Conservation (phyloP, 176 grass and related monocot species). For the Oropetium thomaeum region DNA sequence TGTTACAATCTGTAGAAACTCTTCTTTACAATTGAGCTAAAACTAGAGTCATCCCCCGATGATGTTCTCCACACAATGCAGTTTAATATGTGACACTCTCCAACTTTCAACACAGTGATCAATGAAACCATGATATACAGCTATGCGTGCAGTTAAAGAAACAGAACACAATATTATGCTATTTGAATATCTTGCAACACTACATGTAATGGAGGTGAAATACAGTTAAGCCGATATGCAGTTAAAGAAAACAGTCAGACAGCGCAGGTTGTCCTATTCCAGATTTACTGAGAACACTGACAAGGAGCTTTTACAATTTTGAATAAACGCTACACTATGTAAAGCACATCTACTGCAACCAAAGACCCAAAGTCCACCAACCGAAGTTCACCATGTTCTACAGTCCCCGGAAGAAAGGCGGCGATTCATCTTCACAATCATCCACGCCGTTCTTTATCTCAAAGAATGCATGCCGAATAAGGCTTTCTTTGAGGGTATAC, state of each 20-base stretch:
- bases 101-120: no score
- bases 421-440: neutral
- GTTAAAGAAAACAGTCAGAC: no score
- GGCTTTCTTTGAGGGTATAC: conserved; percentile 12
- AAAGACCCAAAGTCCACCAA: no score
- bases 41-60: no score
- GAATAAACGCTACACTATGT: neutral
- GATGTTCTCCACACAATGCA: no score
- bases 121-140: no score
- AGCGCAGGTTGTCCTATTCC: neutral
- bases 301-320: neutral
- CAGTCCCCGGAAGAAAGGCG: conserved; percentile 12
- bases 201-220: no score
- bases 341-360: neutral
- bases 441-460: neutral
- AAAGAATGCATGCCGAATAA: neutral
- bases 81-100: no score
- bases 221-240: no score
- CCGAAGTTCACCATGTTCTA: neutral
- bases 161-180: neutral
- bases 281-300: neutral
- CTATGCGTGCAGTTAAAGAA: neutral
- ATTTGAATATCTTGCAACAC: no score
- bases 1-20: no score
- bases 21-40: no score